Percentiles rank a stretch among this genome's conserved stretches.
These are phyloP conservation scores for Paramecium caudatum DNA, from an alignment of 73 alveolate species.

Conservation along the genomic window DNA sequence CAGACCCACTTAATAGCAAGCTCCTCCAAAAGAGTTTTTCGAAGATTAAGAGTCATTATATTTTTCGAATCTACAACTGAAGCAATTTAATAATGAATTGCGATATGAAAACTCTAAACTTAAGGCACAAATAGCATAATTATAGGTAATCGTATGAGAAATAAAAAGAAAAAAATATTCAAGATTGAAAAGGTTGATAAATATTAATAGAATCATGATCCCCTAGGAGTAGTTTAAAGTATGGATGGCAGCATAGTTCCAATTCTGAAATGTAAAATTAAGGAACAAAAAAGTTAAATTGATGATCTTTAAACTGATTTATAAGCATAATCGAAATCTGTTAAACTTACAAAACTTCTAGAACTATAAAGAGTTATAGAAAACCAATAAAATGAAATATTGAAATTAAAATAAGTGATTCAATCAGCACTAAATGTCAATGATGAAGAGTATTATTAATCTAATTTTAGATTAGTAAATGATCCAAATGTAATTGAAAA, in stretches of 20 bases:
- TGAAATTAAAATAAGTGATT: not conserved
- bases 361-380: not conserved
- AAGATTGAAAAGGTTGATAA: constrained; percentile 22
- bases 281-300: not conserved
- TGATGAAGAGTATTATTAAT: not conserved
- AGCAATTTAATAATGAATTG: constrained; percentile 9
- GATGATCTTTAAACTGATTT: constrained; percentile 6
- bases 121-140: not conserved
- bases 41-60: constrained; percentile 12
- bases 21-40: not conserved
- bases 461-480: constrained; percentile 7
- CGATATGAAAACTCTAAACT: constrained; percentile 12
- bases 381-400: not conserved
- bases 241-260: constrained; percentile 6
- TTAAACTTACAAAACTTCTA: constrained; percentile 12
- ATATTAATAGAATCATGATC: not conserved
- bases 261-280: not conserved
- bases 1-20: too few species aligned
- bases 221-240: not conserved
- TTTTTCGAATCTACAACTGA: not conserved
- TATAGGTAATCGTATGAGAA: not conserved
- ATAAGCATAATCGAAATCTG: not conserved
- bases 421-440: not conserved
- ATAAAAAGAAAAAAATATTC: not conserved
- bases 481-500: constrained; percentile 40